Percentiles rank a stretch among this genome's conserved stretches.
These are phyloP conservation scores for Pythium oligandrum DNA, from an alignment of 352 stramenopile species.

Conservation along the genomic window DNA sequence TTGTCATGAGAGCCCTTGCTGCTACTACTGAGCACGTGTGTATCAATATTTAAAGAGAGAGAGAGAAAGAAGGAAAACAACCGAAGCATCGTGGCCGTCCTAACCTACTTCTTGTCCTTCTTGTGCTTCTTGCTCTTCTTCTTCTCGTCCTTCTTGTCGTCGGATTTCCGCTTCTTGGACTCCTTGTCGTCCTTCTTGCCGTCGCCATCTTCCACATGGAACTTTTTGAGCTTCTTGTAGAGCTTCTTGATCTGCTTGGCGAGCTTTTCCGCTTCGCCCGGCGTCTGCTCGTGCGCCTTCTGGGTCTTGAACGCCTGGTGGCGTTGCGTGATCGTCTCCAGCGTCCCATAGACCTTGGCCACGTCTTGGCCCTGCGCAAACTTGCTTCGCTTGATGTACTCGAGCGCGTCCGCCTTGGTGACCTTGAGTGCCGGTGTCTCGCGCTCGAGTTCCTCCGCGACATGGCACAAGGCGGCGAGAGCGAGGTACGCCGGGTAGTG, in stretches of 20 bases:
- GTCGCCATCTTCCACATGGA: slow-evolving; percentile 55
- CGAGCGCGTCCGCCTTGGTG: slow-evolving; percentile 32
- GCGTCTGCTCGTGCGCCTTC: slow-evolving; percentile 28
- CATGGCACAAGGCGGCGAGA: slow-evolving; percentile 51
- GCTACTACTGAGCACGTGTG: no score
- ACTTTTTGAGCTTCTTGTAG: slow-evolving; percentile 88
- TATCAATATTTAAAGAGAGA: no score
- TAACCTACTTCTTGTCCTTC: slow-evolving; percentile 38
- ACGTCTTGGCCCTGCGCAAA: slow-evolving; percentile 55
- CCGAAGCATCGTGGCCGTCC: no score
- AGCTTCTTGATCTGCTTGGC: slow-evolving; percentile 72
- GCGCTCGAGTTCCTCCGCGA: slow-evolving; percentile 47
- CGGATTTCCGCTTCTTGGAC: slow-evolving; percentile 41
- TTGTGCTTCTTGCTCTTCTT: slow-evolving; percentile 68
- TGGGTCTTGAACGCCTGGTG: slow-evolving; percentile 32
- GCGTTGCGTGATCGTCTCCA: slow-evolving; percentile 31
- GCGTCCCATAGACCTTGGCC: slow-evolving; percentile 22
- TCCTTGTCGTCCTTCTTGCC: slow-evolving; percentile 59
- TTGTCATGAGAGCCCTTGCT: no score
- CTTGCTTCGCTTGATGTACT: slow-evolving; percentile 69
- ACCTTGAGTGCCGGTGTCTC: slow-evolving; percentile 15
- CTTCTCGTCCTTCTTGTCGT: slow-evolving; percentile 32
- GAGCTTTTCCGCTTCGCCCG: slow-evolving; percentile 29
- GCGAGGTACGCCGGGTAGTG: slow-evolving; percentile 69
- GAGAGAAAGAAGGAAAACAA: no score